Evolutionary conservation across 2,329 filamentous ascomycete species (phyloP).

Genomic region (Beauveria sp.): DNA sequence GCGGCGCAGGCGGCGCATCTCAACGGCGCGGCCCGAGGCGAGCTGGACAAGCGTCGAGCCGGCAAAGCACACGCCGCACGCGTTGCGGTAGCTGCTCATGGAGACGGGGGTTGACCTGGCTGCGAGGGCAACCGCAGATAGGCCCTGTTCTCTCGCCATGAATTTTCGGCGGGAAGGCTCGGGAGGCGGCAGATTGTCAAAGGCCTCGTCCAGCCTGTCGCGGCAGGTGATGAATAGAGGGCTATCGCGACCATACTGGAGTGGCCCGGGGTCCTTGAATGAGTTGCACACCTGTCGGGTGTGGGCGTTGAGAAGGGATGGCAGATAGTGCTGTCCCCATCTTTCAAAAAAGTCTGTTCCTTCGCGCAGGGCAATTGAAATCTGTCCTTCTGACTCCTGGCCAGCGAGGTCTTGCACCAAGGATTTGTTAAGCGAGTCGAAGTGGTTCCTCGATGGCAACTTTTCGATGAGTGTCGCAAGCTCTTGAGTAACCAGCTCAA

Average conservation of each 20-base stretch:
- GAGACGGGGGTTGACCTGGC: conserved; percentile 14
- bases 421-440: conserved; percentile 35
- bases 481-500: conserved; percentile 12
- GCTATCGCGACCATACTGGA: conserved; percentile 43
- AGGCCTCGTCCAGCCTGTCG: conserved; percentile 40
- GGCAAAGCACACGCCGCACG: conserved; percentile 43
- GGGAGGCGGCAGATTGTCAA: conserved; percentile 40
- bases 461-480: conserved; percentile 25
- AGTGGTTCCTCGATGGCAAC: conserved; percentile 27
- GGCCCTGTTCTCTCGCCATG: background rate
- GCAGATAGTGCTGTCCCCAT: conserved; percentile 54
- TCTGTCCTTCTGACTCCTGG: conserved; percentile 38
- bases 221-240: conserved; percentile 45
- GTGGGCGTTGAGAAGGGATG: conserved; percentile 49
- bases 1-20: conserved; percentile 35
- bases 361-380: conserved; percentile 38
- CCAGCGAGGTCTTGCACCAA: conserved; percentile 43
- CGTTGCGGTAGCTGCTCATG: conserved; percentile 39
- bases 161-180: conserved; percentile 23
- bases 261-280: conserved; percentile 54
- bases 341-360: conserved; percentile 29
- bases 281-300: conserved; percentile 51
- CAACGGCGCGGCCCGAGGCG: conserved; percentile 29
- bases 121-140: background rate
- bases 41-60: conserved; percentile 40